Percentiles rank a stretch among this genome's conserved stretches.
Conservation (phyloP, 1,284 basidiomycete species). For the Leccinum angustisporum region DNA sequence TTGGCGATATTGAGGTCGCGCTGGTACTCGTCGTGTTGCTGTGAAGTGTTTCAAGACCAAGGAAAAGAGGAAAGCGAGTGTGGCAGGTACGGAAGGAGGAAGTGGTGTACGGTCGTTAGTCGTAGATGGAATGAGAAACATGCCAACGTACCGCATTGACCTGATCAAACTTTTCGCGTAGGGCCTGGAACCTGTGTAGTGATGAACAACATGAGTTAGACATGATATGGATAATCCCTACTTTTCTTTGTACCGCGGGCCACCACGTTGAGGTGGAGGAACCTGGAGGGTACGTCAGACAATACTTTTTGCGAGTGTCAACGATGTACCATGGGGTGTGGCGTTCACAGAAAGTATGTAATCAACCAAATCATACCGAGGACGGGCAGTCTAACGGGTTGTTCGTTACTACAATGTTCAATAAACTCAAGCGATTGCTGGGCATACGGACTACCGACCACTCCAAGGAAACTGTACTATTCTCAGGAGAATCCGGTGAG, state of each 20-base stretch:
- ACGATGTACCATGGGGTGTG: not conserved
- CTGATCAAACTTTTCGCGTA: conserved; percentile 55
- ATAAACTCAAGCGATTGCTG: conserved; percentile 12
- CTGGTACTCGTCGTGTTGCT: conserved; percentile 38
- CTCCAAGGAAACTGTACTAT: conserved; percentile 11
- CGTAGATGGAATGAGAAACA: not conserved
- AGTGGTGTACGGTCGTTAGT: not conserved
- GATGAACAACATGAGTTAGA: not conserved
- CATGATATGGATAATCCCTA: conserved; percentile 7
- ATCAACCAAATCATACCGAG: conserved; percentile 17
- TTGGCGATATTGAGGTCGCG: conserved; percentile 49
- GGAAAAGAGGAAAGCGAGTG: not conserved
- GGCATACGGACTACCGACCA: not conserved
- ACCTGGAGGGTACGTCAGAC: conserved; percentile 4
- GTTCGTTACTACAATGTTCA: conserved; percentile 14
- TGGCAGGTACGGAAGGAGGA: not conserved
- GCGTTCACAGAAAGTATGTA: not conserved
- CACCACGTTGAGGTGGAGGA: conserved; percentile 22
- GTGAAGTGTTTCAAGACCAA: not conserved
- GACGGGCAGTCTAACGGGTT: conserved; percentile 6
- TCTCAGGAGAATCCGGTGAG: conserved; percentile 28
- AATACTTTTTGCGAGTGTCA: not conserved
- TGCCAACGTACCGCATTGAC: conserved; percentile 44
- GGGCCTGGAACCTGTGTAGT: conserved; percentile 45
- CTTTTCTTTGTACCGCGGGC: conserved; percentile 36